Evolutionary conservation across 768 basidiomycete species (phyloP).

Genomic region (Daedaleopsis sinensis): DNA sequence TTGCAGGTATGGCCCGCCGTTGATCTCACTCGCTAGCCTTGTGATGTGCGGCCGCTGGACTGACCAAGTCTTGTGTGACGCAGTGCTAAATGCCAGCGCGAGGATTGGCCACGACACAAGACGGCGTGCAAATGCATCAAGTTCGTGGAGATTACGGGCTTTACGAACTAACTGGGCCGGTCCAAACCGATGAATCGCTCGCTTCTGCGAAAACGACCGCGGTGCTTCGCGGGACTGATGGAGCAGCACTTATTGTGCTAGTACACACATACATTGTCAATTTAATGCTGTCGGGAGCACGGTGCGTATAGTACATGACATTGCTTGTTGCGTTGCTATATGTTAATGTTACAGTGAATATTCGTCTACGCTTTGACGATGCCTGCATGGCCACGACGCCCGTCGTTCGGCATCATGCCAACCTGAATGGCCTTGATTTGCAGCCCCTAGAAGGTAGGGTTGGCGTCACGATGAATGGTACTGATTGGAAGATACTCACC

Average conservation of each 20-base stretch:
- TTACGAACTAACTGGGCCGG: background rate
- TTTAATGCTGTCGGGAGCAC: no score
- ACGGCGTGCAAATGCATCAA: constrained; percentile 13
- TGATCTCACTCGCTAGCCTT: no score
- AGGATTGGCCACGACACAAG: constrained; percentile 24
- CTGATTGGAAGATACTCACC: constrained; percentile 26
- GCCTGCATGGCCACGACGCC: no score
- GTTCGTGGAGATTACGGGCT: constrained; percentile 7
- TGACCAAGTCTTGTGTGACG: background rate
- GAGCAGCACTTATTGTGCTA: no score
- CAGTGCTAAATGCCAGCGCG: constrained; percentile 18
- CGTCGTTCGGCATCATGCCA: background rate
- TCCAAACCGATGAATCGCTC: no score
- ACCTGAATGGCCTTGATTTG: constrained; percentile 41
- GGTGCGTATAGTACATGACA: no score
- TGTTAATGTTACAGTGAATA: no score
- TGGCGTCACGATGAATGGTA: background rate
- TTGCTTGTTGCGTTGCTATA: no score
- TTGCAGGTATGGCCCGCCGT: constrained; percentile 10
- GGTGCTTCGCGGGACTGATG: constrained; percentile 6
- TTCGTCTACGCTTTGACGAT: no score
- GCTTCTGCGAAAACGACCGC: background rate
- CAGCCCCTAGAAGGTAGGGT: constrained; percentile 29
- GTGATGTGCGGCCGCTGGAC: background rate
- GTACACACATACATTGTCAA: no score